Evolutionary conservation across 2,329 filamentous ascomycete species (phyloP), one percentile per base, ranked within the genome.

Genomic region (Colletotrichum caudatum): DNA sequence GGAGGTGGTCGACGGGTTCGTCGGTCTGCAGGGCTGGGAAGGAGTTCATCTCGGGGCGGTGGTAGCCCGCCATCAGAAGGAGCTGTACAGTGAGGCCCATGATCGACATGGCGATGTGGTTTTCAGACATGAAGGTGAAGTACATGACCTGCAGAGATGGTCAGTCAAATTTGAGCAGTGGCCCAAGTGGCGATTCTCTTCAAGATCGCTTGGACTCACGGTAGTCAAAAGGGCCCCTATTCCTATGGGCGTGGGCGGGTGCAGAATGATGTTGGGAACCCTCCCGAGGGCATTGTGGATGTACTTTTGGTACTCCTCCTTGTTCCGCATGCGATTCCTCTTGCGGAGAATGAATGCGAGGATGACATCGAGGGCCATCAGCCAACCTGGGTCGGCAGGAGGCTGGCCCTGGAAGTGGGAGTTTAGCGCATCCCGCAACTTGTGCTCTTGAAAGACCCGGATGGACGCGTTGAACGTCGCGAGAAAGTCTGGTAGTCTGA

Each of bases 261-360:
- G 69, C 14, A 71, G 16, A 18, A 71, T 69, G 7, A 56, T 39
- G 16, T 59, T 64, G 14, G 69, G 69, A 20, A 71, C 26, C 65
- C 69, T 71, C 29, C 69, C 69, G 8, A 71, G 46, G 18, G 69
- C 65, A 23, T 71, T 71, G 44, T 71, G 20, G 2, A 71, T 69
- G 54, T 71, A 71, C n/a, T 59, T 69, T 16, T 71, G 64, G 37
- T 64, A 69, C 20, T 71, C 69, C 5, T 69, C 65, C 46, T 54
- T 69, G 35, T 71, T 64, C 5, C 59, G 65, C 69, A 71, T 71
- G 5, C 51, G 20, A 46, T 50, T 64, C 33, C 65, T 69, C 53
- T 60, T 64, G 59, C 65, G 65, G 3, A 71, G 20, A 1, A 54
- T 56, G 11, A 60, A 37, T 5, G 69, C 69, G 33, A 71, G 33